Base-by-base conservation (phyloP, 1,284 basidiomycete species). In the Xanthoconium separans region DNA sequence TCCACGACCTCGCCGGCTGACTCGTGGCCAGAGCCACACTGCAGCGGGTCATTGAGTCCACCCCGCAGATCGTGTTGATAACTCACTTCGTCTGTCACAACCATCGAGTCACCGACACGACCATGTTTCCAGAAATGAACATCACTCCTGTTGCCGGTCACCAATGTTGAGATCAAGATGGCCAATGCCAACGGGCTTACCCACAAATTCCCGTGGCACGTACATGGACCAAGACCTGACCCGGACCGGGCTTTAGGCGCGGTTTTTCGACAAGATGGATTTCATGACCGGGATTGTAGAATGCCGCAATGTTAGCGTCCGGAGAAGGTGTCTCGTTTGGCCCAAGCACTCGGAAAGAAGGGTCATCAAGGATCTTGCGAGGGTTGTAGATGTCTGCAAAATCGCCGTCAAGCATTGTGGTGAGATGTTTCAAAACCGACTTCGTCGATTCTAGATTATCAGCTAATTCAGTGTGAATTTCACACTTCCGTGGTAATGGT, bases 91-190 rank as follows among this genome's bases (percentile, higher is more conserved):
- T 84, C 83, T 27, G 77, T 80, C 33, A 85, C 84, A 29, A 85
- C 71, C 84, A 86, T 86, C 1, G 82, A 81, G 59, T 83, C 81
- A 18, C 83, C 83, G 50, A 86, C 77, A 31, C 79, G 70, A 4
- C 83, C 83, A 65, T 85, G 82, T 58, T 83, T 76, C 83, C 83
- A 85, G 65, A 85, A 85, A 63, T 85, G 83, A 58, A 85, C 80
- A 56, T 85, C 83, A 50, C 80, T 80, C 72, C 79, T 81, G 55
- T 54, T 27, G 34, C 44, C 39, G 31, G 43, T 24, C 18, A 2
- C 11, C 18, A 40, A 39, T 13, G 13, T 49, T 52, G 45, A 13
- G 20, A 36, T 34, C 39, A 33, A 48, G 29, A 27, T 22, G 9
- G 40, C 41, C 34, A 45, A 33, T 36, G 29, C 30, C 12, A 34